Conservation (phyloP, 2,329 filamentous ascomycete genomes). For the Alternaria viburni region DNA sequence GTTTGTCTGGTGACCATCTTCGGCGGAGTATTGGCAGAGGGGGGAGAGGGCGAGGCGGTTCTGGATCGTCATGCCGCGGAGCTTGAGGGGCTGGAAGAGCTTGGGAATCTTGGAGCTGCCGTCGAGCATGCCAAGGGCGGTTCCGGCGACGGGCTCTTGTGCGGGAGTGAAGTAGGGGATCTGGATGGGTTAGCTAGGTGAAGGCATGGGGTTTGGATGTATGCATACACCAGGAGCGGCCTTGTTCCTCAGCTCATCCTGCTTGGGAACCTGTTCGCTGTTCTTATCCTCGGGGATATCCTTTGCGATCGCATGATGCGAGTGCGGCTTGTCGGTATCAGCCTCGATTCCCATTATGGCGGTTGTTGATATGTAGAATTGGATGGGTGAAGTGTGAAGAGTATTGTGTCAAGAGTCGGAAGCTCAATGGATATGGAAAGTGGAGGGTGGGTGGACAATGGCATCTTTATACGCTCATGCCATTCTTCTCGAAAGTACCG, state of each 20-base stretch:
- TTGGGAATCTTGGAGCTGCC: conserved; percentile 62
- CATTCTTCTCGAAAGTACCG: conserved; percentile 24
- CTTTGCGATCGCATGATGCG: conserved; percentile 42
- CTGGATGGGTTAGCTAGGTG: conserved; percentile 25
- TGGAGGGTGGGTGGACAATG: conserved; percentile 5
- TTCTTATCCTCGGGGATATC: conserved; percentile 38
- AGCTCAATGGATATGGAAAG: conserved; percentile 2
- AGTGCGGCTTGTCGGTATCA: conserved; percentile 33
- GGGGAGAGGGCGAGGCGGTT: conserved; percentile 66
- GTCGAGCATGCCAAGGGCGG: conserved; percentile 55
- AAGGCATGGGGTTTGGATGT: not conserved
- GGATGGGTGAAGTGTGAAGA: not conserved
- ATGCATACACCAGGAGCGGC: conserved; percentile 51
- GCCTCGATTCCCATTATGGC: conserved; percentile 30
- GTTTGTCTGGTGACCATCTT: conserved; percentile 75
- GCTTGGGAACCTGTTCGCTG: conserved; percentile 7
- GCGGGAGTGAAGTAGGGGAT: conserved; percentile 57
- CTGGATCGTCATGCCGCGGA: conserved; percentile 67
- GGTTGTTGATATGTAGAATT: not conserved
- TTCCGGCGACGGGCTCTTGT: conserved; percentile 56
- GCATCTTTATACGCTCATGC: conserved; percentile 31
- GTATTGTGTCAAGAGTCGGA: not conserved
- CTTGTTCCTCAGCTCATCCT: conserved; percentile 47
- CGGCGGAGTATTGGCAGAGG: conserved; percentile 68
- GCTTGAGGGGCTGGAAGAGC: conserved; percentile 64